Percentiles rank a stretch among this genome's conserved stretches.
phyloP scores from a whole-genome alignment of 208 protist genomes.

The Lotmaria passim region DNA sequence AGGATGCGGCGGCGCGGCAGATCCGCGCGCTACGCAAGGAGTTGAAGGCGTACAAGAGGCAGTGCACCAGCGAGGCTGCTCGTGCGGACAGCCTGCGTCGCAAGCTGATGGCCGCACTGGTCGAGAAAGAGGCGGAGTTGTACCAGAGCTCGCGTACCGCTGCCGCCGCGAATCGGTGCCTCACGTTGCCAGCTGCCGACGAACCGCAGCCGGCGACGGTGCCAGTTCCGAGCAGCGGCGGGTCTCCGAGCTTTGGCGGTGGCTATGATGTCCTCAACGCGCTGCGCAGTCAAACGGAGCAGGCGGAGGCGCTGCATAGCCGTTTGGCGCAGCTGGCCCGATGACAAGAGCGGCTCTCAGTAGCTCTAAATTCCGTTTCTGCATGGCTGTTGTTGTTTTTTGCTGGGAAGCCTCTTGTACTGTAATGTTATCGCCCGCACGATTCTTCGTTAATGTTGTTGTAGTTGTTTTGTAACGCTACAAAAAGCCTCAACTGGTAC shows the following conservation, averaged over 20 bases:
- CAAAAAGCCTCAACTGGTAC: background rate
- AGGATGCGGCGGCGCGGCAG: slow-evolving; percentile 57
- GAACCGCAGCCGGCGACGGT: slow-evolving; percentile 14
- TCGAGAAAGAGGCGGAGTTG: slow-evolving; percentile 51
- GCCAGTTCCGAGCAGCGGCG: background rate
- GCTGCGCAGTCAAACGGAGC: slow-evolving; percentile 62
- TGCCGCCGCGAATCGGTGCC: background rate
- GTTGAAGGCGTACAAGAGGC: slow-evolving; percentile 54
- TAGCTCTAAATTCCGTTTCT: background rate
- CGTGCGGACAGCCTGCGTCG: slow-evolving; percentile 60
- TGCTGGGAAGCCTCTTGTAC: no score
- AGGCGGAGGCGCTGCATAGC: slow-evolving; percentile 66
- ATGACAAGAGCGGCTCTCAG: no score
- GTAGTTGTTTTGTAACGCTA: background rate
- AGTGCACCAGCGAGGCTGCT: slow-evolving; percentile 45
- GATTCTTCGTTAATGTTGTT: background rate
- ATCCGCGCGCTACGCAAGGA: slow-evolving; percentile 51
- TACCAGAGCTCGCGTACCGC: slow-evolving; percentile 5
- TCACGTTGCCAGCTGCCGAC: background rate
- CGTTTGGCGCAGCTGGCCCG: slow-evolving; percentile 64
- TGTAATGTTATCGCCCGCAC: no score
- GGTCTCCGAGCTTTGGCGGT: background rate
- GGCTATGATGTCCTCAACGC: slow-evolving; percentile 63
- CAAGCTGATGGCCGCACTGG: slow-evolving; percentile 59
- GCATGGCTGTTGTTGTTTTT: background rate